Percentiles rank a stretch among this genome's conserved stretches.
These are phyloP conservation scores for Pichia sp. DNA, from an alignment of 1,139 yeast genomes.

Conservation along the genomic window DNA sequence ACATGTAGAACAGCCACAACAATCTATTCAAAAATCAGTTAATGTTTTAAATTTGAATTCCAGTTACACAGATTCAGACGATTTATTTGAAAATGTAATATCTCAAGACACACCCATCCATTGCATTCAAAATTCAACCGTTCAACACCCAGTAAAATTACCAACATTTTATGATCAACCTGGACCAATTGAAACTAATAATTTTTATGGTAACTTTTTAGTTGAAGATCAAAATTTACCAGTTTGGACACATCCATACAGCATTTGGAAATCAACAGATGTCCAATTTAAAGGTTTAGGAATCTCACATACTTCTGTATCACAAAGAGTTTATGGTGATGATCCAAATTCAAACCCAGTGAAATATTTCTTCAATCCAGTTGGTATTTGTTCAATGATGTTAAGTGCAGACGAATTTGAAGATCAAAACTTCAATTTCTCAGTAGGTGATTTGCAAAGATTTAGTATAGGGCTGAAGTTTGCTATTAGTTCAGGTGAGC, in stretches of 20 bases:
- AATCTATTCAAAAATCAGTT: neutral
- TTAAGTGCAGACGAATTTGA: conserved; percentile 27
- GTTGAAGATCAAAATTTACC: conserved; percentile 58
- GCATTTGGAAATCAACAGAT: conserved; percentile 54
- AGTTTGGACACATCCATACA: conserved; percentile 80
- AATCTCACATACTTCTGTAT: conserved; percentile 53
- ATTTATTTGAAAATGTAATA: conserved; percentile 30
- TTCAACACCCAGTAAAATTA: conserved; percentile 38
- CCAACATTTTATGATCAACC: conserved; percentile 34
- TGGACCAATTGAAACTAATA: conserved; percentile 67
- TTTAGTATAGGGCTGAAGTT: conserved; percentile 26
- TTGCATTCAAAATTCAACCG: conserved; percentile 34
- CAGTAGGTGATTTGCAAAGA: conserved; percentile 27
- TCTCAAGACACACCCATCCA: conserved; percentile 39
- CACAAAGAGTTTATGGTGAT: conserved; percentile 63
- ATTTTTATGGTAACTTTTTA: conserved; percentile 73
- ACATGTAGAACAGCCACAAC: too few species aligned
- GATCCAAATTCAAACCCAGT: conserved; percentile 31
- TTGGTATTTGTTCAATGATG: conserved; percentile 29
- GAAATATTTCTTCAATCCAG: conserved; percentile 31
- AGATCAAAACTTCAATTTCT: conserved; percentile 15
- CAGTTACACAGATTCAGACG: conserved; percentile 4
- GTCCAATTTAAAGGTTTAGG: conserved; percentile 48
- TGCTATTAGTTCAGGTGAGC: conserved; percentile 11
- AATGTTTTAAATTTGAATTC: neutral